Base-by-base conservation (phyloP, 1,284 basidiomycete species). In the Ganoderma leucocontextum region DNA sequence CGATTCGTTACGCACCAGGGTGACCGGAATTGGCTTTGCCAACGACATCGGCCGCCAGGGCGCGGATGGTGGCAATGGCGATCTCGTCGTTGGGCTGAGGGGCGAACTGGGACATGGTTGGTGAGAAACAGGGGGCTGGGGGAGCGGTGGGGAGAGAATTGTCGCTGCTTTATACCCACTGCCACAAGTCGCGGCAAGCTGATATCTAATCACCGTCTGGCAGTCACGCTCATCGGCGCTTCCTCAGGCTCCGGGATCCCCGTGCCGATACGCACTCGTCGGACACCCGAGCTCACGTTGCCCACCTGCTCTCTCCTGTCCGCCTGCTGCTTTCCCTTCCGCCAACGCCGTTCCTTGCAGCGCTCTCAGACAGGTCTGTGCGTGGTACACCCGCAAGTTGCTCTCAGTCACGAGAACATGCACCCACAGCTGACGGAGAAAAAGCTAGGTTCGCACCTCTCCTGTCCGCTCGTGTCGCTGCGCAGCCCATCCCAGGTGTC, bases 11-110 rank as follows among this genome's bases (percentile, higher is more conserved):
- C 80, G 72, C 66, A 91, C 95, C 94, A 70, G 95, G 95, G 83
- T 96, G 95, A 71, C 95, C 95, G 76, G 95, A 96, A 89, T 97
- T 97, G 78, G 95, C 91, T 83, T 95, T 89, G 69, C 81, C 87
- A 62, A 93, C 90, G 72, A 89, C 84, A 84, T 93, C 91, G 52
- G 89, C 92, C 63, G 91, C 88, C 68, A 92, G 86, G 63, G 89
- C 87, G 71, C 91, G 87, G 80, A 92, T 92, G 65, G 90, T 91
- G 67, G 89, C 86, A 74, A 92, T 84, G 74, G 85, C 84, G 70
- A 84, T 79, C 66, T 87, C 83, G 80, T 95, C 94, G 68, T 83
- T 78, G 69, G 78, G 66, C 44, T 81, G 75, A 62, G 78, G 69
- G 60, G 75, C 71, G 80, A 87, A 89, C 2, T 65, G 75, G 66